Evolutionary conservation across 1,284 basidiomycete species (phyloP).

Genomic region (Tausonia pullulans): DNA sequence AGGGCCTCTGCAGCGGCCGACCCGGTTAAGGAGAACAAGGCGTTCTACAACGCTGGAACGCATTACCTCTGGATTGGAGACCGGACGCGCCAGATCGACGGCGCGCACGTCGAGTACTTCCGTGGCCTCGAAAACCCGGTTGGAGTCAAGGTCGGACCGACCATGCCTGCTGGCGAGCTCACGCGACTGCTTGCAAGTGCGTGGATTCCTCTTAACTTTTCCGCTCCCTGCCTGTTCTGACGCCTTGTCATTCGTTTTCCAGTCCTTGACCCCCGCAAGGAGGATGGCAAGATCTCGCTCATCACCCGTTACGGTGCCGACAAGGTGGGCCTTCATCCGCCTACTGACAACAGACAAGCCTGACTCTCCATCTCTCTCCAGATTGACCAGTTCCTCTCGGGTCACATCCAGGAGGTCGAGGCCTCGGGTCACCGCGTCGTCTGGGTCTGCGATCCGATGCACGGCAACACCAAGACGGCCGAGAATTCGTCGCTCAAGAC

Average conservation of each 20-base stretch:
- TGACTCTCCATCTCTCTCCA: conserved; percentile 25
- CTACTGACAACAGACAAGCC: not conserved
- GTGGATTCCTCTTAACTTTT: conserved; percentile 23
- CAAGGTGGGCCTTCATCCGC: conserved; percentile 44
- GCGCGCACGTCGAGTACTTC: conserved; percentile 89
- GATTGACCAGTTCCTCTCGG: conserved; percentile 65
- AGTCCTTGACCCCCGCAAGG: conserved; percentile 79
- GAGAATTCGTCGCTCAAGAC: conserved; percentile 60
- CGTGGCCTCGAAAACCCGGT: conserved; percentile 91
- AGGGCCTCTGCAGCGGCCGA: not conserved
- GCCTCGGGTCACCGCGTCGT: conserved; percentile 71
- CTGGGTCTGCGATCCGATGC: conserved; percentile 95
- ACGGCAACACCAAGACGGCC: conserved; percentile 63
- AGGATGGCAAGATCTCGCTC: conserved; percentile 72
- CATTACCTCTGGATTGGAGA: conserved; percentile 98
- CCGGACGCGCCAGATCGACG: conserved; percentile 81
- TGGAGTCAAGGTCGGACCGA: conserved; percentile 91
- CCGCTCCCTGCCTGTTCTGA: not conserved
- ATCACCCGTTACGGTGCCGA: conserved; percentile 87
- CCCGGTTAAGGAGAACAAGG: conserved; percentile 27
- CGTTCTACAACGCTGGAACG: conserved; percentile 53
- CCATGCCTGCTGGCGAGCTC: conserved; percentile 71
- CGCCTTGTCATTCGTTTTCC: not conserved
- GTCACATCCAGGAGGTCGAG: conserved; percentile 75
- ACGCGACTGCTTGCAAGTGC: conserved; percentile 63